Conservation (phyloP, 2,329 filamentous ascomycete species). For the Cladophialophora bantiana region DNA sequence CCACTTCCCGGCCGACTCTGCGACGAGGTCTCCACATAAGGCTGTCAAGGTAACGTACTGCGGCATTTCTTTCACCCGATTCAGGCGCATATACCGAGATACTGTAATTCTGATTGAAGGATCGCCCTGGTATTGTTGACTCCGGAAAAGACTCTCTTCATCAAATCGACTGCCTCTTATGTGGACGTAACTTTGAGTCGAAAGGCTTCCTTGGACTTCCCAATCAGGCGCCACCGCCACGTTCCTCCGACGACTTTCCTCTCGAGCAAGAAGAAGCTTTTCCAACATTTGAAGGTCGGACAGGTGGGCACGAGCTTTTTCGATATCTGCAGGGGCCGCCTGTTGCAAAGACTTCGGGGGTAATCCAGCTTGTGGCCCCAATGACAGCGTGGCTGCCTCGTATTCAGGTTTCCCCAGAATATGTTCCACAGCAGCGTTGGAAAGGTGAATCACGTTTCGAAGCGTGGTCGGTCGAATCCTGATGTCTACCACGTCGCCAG, state of each 20-base stretch:
- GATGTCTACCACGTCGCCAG: conserved; percentile 62
- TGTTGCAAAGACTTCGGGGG: conserved; percentile 20
- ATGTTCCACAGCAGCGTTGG: conserved; percentile 47
- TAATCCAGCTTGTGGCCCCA: conserved; percentile 41
- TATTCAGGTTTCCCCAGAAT: conserved; percentile 21
- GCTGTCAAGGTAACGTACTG: conserved; percentile 52
- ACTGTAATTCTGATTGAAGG: conserved; percentile 49
- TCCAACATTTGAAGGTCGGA: conserved; percentile 45
- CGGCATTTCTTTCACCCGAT: conserved; percentile 37
- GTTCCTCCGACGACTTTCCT: conserved; percentile 18
- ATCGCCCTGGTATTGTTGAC: conserved; percentile 50
- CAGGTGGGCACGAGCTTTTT: conserved; percentile 40
- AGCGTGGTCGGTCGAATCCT: conserved; percentile 62
- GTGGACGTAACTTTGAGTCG: conserved; percentile 7
- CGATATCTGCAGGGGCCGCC: conserved; percentile 34
- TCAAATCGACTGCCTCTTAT: conserved; percentile 41
- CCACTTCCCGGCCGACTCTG: conserved; percentile 60
- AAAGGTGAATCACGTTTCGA: conserved; percentile 62
- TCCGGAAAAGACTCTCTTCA: conserved; percentile 42
- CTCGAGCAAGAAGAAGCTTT: conserved; percentile 26
- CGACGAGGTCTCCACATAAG: conserved; percentile 64
- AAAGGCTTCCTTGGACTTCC: conserved; percentile 27
- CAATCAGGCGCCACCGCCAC: conserved; percentile 44
- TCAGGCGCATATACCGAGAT: conserved; percentile 9
- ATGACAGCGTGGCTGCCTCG: conserved; percentile 42